Base-by-base conservation (phyloP, 106 monocot genomes). In the Iris macrosiphon region DNA sequence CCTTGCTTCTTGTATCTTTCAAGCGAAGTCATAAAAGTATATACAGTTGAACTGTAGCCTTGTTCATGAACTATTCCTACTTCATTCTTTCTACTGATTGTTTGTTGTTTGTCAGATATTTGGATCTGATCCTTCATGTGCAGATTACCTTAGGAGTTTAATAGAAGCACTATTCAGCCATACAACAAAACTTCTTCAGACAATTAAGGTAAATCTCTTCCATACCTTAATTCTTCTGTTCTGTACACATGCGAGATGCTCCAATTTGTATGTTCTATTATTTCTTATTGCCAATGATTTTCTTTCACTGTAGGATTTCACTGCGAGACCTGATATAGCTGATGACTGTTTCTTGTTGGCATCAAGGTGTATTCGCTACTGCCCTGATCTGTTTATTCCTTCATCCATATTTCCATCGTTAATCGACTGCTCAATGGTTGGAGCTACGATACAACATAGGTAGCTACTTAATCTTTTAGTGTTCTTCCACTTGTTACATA, bases 21-120 rank as follows among this genome's bases (percentile, higher is more conserved):
- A 43, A 96, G 95, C 77, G 95, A 96, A 90, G 95, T 96, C 41
- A 96, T 96, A 61, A 96, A 96, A 79, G 89, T 90, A 54, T 24
- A 21, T 61, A 21, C 26, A 21, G 4, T 31, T 51, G 15, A 3
- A 28, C 17, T 17, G 9, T 45, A 41, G 45, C 39, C 18, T 15
- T 47, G 14, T 2, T 62, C 13, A 26, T 18, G 17, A 6, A 26
- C 2, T 71, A 6, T 72, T 64, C n/a, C 8, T 46, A 60, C 29
- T 26, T 49, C 31, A 2, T 72, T 42, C 14, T 42, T 49, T 31
- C 45, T 27, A 34, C 31, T 66, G 21, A 63, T 35, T 1, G 19
- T 16, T 24, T 71, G 45, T 40, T 57, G 30, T 24, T 33, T 45
- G 6, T 1, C 74, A 96, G 95, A 89, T 86, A 66, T 96, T 96